Evolutionary conservation across 1,284 basidiomycete species (phyloP), one percentile per base, ranked within the genome.

Genomic region (Veloboletus limbatus): DNA sequence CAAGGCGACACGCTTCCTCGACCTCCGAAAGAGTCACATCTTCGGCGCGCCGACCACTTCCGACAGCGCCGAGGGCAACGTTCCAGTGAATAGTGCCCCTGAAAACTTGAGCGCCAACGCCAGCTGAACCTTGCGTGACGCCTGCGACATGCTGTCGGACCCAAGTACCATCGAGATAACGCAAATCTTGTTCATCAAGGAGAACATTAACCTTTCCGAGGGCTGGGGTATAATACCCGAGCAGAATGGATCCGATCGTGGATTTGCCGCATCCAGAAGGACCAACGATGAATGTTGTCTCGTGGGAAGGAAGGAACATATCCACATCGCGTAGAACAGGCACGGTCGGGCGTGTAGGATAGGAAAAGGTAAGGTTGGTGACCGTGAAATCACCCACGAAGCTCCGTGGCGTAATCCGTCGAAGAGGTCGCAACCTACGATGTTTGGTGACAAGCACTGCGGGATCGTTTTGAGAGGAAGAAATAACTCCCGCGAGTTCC

Each of bases 281-380:
- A 38, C 89, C 90, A 43, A 92, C 85, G 52, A 92, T 79, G 65
- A 86, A 92, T 0, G 89, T 92, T 27, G 75, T 86, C 64, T 92
- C 89, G 10, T 71, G 71, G 0, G 85, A 76, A 2, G 89, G 83
- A 33, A 93, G 72, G 69, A 73, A 84, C 52, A 85, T 69, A 9
- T 69, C 68, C 17, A 83, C 73, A 51, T 77, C 59, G 28, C 61
- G 56, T 9, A 88, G 71, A 16, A 78, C 81, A 9, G 69, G 69
- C 1, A 70, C 54, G 4, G 69, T 69, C 0, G 82, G 78, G 1
- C 89, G 79, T 1, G 87, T 81, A 0, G 90, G 88, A 58, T 92
- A 92, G 17, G 79, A 73, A 64, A 92, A 92, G 0, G 76, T 77
- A 35, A 92, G 75, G 67, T 96, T 95, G 1, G 81, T 79, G 47